phyloP scores from a whole-genome alignment of 257 asterid genomes.

The Apocynum venetum region DNA sequence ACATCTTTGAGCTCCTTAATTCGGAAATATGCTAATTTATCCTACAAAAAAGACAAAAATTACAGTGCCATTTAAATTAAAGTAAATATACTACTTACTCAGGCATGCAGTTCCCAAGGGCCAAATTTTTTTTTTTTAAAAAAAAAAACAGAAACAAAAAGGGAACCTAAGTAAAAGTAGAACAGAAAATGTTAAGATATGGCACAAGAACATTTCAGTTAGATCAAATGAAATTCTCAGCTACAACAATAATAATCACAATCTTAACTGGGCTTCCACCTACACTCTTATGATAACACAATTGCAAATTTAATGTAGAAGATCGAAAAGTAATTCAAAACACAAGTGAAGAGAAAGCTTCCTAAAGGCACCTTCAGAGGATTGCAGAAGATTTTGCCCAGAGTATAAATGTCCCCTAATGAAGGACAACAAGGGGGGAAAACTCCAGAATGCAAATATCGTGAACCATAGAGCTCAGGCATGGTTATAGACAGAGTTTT shows the following conservation, averaged over 20 bases:
- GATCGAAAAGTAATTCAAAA: neutral
- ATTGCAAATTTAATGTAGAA: neutral
- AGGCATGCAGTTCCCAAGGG: neutral
- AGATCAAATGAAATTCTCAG: neutral
- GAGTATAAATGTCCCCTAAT: neutral
- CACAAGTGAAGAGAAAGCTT: neutral
- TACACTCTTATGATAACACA: neutral
- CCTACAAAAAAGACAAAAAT: slow-evolving; percentile 43
- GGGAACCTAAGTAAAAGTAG: neutral
- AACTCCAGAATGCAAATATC: neutral
- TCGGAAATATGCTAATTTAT: slow-evolving; percentile 82
- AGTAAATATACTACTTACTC: neutral
- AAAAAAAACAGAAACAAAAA: neutral
- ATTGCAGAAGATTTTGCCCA: neutral
- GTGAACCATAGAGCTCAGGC: neutral
- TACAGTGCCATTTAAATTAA: neutral
- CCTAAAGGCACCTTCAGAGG: neutral
- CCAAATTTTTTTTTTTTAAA: no score
- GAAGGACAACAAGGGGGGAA: neutral
- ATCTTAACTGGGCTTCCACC: neutral
- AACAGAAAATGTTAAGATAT: neutral
- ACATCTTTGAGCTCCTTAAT: slow-evolving; percentile 98
- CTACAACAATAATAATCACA: neutral
- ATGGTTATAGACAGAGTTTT: neutral
- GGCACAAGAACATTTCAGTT: neutral